Percentiles rank a stretch among this genome's conserved stretches.
Evolutionary conservation across 202 grass and related monocot species (phyloP).

Genomic region (Hordeum pubiflorum): DNA sequence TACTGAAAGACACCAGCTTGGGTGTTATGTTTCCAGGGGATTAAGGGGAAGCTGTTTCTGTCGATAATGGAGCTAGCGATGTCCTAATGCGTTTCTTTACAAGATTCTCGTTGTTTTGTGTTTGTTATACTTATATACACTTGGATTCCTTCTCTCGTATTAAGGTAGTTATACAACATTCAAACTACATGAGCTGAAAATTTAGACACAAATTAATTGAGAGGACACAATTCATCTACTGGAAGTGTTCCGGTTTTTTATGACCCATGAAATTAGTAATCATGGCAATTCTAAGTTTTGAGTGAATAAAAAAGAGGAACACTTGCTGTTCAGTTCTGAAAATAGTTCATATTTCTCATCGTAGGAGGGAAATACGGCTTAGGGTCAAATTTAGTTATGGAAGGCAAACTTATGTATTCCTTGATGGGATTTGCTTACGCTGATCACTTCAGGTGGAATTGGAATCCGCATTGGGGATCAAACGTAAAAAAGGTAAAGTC

Average conservation of each 20-base stretch:
- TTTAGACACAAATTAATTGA: not conserved
- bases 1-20: not conserved
- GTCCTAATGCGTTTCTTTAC: not conserved
- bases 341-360: not conserved
- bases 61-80: not conserved
- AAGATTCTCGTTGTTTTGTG: not conserved
- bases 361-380: not conserved
- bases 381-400: not conserved
- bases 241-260: not conserved
- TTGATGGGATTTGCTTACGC: not conserved
- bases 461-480: slow-evolving; percentile 5
- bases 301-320: not conserved
- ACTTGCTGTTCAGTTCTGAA: not conserved
- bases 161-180: not conserved
- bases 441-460: slow-evolving; percentile 28
- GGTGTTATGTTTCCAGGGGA: not conserved
- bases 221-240: not conserved
- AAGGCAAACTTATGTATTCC: not conserved
- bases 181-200: not conserved
- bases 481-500: slow-evolving; percentile 25
- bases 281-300: not conserved
- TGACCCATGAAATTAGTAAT: not conserved
- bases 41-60: not conserved
- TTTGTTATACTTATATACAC: too few species aligned
- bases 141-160: not conserved